Conservation (phyloP, 164 flowering plant species). For the Protea cynaroides region DNA sequence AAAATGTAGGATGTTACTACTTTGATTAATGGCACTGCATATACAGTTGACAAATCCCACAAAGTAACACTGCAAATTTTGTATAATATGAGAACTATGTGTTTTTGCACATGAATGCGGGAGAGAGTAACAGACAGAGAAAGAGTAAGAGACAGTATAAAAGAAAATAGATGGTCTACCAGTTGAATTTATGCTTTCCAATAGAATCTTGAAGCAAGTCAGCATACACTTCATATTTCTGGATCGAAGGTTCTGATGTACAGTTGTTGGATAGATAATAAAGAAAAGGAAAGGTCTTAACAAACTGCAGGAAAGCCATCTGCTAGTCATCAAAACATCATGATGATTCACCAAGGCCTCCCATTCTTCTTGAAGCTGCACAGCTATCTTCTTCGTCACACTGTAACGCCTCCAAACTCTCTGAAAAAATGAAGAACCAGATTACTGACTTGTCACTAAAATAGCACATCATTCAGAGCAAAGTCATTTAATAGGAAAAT, state of each 20-base stretch:
- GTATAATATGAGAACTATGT: no score
- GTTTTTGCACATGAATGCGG: no score
- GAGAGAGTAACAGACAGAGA: not conserved
- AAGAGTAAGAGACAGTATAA: not conserved
- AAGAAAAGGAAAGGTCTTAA: slow-evolving; percentile 90
- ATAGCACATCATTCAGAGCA: not conserved
- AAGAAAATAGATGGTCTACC: slow-evolving; percentile 35
- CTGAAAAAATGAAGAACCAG: slow-evolving; percentile 30
- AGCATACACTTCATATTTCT: slow-evolving; percentile 41
- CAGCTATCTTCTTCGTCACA: slow-evolving; percentile 39
- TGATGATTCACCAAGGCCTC: slow-evolving; percentile 24
- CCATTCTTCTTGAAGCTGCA: slow-evolving; percentile 60
- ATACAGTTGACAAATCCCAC: not conserved
- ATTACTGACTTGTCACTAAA: not conserved
- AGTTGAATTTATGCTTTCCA: slow-evolving; percentile 63
- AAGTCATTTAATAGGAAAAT: not conserved
- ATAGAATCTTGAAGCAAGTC: slow-evolving; percentile 57
- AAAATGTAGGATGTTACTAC: no score
- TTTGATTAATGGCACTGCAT: not conserved
- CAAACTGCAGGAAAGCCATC: slow-evolving; percentile 49
- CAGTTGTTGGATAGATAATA: slow-evolving; percentile 29
- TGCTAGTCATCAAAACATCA: slow-evolving; percentile 19
- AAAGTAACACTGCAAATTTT: not conserved
- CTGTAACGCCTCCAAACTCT: slow-evolving; percentile 82
- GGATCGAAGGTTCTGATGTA: slow-evolving; percentile 23